Evolutionary conservation across 148 eudicot species (phyloP).

Genomic region (Rhododendron griersonianum): DNA sequence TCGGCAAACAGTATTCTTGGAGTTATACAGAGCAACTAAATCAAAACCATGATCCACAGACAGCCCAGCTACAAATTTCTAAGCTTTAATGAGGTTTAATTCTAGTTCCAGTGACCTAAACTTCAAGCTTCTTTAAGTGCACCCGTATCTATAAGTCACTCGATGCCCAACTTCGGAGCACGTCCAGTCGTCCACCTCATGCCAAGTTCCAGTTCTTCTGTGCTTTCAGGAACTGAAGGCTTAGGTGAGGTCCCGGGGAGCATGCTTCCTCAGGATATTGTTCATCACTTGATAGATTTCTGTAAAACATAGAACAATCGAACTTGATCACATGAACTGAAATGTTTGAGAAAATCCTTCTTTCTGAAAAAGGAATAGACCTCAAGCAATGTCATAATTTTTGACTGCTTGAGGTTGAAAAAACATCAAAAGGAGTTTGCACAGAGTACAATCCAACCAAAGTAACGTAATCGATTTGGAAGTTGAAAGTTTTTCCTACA

Average conservation of each 20-base stretch:
- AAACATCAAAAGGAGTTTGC: not conserved
- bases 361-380: not conserved
- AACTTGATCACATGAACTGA: not conserved
- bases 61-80: not conserved
- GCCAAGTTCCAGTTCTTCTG: conserved; percentile 1
- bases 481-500: not conserved
- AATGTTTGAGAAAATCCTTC: not conserved
- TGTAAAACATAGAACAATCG: not conserved
- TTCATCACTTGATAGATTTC: not conserved
- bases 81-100: not conserved
- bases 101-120: not conserved
- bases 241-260: conserved; percentile 2
- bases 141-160: not conserved
- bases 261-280: not conserved
- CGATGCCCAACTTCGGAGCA: not conserved
- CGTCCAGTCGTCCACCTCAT: not conserved
- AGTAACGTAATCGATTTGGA: not conserved
- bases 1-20: not conserved
- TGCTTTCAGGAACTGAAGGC: not conserved
- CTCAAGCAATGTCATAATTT: not conserved
- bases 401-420: not conserved
- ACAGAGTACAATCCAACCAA: not conserved
- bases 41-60: not conserved
- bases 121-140: not conserved
- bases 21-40: not conserved